These are phyloP conservation scores for Paracamarosporium sp. DNA, from an alignment of 2,329 filamentous ascomycete species.

Conservation along the genomic window DNA sequence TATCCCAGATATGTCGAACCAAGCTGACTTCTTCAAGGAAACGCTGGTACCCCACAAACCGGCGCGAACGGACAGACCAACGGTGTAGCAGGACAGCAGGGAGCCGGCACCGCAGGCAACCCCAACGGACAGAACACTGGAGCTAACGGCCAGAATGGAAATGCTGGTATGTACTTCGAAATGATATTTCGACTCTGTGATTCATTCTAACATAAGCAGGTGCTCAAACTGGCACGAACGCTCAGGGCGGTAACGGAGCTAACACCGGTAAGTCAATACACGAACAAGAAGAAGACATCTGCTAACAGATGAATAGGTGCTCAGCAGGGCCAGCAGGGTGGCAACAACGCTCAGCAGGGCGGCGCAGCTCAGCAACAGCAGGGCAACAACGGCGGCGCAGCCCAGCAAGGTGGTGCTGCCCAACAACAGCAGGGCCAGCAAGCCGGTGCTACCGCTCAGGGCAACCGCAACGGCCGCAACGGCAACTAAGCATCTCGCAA, in stretches of 20 bases:
- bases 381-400: not conserved
- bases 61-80: not conserved
- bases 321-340: constrained; percentile 11
- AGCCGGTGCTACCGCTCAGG: constrained; percentile 1
- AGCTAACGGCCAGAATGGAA: not conserved
- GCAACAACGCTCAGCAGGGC: constrained; percentile 3
- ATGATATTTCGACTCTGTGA: too few species aligned
- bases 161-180: not conserved
- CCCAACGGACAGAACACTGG: not conserved
- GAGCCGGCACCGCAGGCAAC: not conserved
- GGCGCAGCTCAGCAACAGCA: constrained; percentile 8
- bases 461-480: not conserved
- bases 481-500: not conserved
- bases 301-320: too few species aligned
- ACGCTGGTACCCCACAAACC: constrained; percentile 1
- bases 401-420: not conserved
- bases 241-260: constrained; percentile 5
- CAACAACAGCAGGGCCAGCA: constrained; percentile 3
- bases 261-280: too few species aligned
- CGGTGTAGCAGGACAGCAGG: too few species aligned
- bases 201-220: too few species aligned
- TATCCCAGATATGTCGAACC: not conserved
- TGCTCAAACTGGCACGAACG: constrained; percentile 1
- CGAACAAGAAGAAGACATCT: too few species aligned
- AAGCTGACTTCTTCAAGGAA: not conserved